Percentiles rank a stretch among this genome's conserved stretches.
Evolutionary conservation across 1,284 basidiomycete genomes (phyloP).

Genomic region (Irpex lacteus): DNA sequence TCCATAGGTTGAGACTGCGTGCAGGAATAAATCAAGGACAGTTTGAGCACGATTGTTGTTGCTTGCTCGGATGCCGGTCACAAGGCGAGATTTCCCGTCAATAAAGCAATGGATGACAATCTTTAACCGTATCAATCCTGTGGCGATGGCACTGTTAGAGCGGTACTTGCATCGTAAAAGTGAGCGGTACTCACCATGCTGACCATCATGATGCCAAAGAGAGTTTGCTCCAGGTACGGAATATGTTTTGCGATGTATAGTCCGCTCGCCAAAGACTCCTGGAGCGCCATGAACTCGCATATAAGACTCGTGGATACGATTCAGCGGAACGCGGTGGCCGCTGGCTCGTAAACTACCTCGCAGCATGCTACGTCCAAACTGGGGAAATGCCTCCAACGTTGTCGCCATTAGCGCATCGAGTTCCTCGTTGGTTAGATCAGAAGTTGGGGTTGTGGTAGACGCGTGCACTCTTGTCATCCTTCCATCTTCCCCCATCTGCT

Average conservation of each 20-base stretch:
- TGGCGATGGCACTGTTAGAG: not conserved
- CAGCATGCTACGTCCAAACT: slow-evolving; percentile 24
- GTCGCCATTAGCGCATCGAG: slow-evolving; percentile 20
- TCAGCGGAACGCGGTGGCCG: slow-evolving; percentile 16
- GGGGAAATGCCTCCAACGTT: slow-evolving; percentile 21
- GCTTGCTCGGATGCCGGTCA: slow-evolving; percentile 28
- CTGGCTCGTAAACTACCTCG: slow-evolving; percentile 15
- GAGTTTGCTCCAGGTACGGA: slow-evolving; percentile 27
- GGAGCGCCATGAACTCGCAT: slow-evolving; percentile 19
- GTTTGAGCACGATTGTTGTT: slow-evolving; percentile 21
- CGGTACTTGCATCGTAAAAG: not conserved
- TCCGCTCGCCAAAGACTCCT: slow-evolving; percentile 16
- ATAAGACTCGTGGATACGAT: slow-evolving; percentile 15
- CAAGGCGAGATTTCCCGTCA: slow-evolving; percentile 32
- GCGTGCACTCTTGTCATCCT: too few relatives aligned
- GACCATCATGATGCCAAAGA: slow-evolving; percentile 31
- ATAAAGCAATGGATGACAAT: slow-evolving; percentile 38
- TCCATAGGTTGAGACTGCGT: slow-evolving; percentile 12
- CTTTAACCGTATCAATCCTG: slow-evolving; percentile 28
- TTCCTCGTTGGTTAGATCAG: slow-evolving; percentile 15
- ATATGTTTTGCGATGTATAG: slow-evolving; percentile 21
- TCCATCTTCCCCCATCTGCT: not conserved
- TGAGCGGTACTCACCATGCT: slow-evolving; percentile 26
- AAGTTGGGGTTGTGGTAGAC: not conserved
- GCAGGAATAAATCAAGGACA: slow-evolving; percentile 21